These are phyloP conservation scores for Dryas octopetala DNA, from an alignment of 306 rosid genomes.

Conservation along the genomic window DNA sequence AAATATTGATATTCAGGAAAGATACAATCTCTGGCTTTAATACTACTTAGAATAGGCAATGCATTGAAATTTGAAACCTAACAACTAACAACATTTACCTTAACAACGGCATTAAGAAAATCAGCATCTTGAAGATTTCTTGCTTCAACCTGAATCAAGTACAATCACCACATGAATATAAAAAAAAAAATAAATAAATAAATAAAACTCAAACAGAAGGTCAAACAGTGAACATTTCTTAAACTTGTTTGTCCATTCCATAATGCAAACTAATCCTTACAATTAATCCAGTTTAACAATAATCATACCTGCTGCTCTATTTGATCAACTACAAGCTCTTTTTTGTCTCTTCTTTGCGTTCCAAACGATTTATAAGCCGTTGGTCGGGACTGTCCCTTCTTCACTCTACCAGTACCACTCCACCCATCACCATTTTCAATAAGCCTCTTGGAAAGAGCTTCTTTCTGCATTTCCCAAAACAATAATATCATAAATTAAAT, in stretches of 20 bases:
- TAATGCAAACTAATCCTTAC: not conserved
- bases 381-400: constrained; percentile 37
- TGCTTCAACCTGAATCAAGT: constrained; percentile 62
- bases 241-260: not conserved
- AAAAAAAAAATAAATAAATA: not conserved
- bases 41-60: not conserved
- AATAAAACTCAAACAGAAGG: not conserved
- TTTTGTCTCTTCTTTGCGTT: constrained; percentile 53
- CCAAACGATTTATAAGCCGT: constrained; percentile 57
- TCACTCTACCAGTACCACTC: constrained; percentile 29
- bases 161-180: constrained; percentile 19
- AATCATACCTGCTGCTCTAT: constrained; percentile 67
- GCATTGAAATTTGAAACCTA: not conserved
- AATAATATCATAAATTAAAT: not conserved
- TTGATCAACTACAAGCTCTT: constrained; percentile 45
- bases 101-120: constrained; percentile 93
- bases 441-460: constrained; percentile 31
- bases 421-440: constrained; percentile 18
- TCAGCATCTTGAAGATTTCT: constrained; percentile 60
- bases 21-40: not conserved
- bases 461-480: constrained; percentile 40
- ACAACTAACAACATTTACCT: constrained; percentile 49
- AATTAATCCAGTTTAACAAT: not conserved
- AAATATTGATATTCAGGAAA: not conserved
- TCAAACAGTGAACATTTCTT: not conserved